These are phyloP conservation scores for Omphalotus guepiniiformis DNA, from an alignment of 768 basidiomycete species.

Conservation along the genomic window DNA sequence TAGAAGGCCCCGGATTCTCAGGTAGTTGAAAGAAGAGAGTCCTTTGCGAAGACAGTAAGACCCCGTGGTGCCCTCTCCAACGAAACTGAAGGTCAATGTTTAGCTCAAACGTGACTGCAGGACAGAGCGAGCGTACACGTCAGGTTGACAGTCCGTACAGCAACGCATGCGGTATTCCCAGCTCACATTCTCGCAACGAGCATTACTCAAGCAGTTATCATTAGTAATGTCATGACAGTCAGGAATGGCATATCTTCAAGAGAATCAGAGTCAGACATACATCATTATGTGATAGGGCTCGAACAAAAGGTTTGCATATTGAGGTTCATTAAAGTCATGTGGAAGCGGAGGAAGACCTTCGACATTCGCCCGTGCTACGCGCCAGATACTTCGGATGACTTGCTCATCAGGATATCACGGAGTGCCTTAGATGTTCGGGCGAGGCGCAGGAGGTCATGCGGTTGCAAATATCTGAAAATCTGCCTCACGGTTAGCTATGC, in stretches of 20 bases:
- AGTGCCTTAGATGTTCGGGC: slow-evolving; percentile 47
- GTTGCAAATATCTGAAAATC: slow-evolving; percentile 48
- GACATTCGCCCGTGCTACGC: slow-evolving; percentile 36
- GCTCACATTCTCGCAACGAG: slow-evolving; percentile 25
- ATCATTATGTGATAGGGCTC: slow-evolving; percentile 50
- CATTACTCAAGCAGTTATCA: slow-evolving; percentile 28
- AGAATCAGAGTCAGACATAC: slow-evolving; percentile 24
- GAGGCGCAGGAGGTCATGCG: slow-evolving; percentile 47
- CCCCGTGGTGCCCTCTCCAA: no score
- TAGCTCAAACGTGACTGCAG: no score
- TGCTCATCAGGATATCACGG: slow-evolving; percentile 41
- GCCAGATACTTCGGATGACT: slow-evolving; percentile 47
- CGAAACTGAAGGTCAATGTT: no score
- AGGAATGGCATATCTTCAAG: slow-evolving; percentile 1
- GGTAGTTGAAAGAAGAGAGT: no score
- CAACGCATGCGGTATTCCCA: slow-evolving; percentile 29
- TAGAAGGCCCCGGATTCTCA: no score
- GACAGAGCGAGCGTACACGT: no score
- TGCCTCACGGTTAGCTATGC: no score
- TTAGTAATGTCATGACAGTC: no score
- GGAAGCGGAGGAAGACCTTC: slow-evolving; percentile 44
- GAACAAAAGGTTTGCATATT: slow-evolving; percentile 49
- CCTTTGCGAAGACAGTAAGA: no score
- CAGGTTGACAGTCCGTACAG: slow-evolving; percentile 24
- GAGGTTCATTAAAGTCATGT: slow-evolving; percentile 43